Conservation (phyloP, 345 rosid species). For the Linum tenue region DNA sequence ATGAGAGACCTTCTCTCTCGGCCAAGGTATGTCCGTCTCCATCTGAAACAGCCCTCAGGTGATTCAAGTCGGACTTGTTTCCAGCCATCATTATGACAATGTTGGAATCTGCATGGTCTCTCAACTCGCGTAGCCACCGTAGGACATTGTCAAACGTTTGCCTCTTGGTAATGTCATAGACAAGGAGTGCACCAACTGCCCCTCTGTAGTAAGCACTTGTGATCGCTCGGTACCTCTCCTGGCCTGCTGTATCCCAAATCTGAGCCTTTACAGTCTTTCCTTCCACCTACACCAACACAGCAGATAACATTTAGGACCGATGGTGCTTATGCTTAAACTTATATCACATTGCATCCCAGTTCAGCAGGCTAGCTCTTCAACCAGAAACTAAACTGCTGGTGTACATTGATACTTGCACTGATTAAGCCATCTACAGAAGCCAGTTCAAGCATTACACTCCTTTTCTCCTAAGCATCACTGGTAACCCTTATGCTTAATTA, state of each 20-base stretch:
- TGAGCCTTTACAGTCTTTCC: slow-evolving; percentile 28
- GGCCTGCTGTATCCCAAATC: slow-evolving; percentile 28
- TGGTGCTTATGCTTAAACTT: not conserved
- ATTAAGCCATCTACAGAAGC: not conserved
- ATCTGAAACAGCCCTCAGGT: slow-evolving; percentile 21
- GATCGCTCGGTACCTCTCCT: slow-evolving; percentile 24
- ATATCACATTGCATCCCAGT: not conserved
- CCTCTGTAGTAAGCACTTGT: slow-evolving; percentile 28
- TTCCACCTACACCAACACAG: slow-evolving; percentile 14
- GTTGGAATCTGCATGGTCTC: slow-evolving; percentile 27
- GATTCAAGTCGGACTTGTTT: slow-evolving; percentile 25
- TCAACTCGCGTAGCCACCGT: slow-evolving; percentile 26
- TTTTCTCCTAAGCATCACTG: too few relatives aligned
- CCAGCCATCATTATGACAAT: slow-evolving; percentile 31
- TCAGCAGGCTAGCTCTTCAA: not conserved
- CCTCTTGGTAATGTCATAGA: slow-evolving; percentile 28
- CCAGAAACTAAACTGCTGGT: not conserved
- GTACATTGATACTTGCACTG: too few relatives aligned
- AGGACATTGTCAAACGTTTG: slow-evolving; percentile 24
- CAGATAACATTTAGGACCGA: not conserved
- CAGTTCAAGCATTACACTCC: not conserved
- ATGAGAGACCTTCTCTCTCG: slow-evolving; percentile 24
- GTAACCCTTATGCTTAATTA: too few relatives aligned
- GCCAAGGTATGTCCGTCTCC: slow-evolving; percentile 23
- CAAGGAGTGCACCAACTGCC: slow-evolving; percentile 28